Evolutionary conservation across 148 eudicot genomes (phyloP).

Genomic region (Gaultheria prostrata): DNA sequence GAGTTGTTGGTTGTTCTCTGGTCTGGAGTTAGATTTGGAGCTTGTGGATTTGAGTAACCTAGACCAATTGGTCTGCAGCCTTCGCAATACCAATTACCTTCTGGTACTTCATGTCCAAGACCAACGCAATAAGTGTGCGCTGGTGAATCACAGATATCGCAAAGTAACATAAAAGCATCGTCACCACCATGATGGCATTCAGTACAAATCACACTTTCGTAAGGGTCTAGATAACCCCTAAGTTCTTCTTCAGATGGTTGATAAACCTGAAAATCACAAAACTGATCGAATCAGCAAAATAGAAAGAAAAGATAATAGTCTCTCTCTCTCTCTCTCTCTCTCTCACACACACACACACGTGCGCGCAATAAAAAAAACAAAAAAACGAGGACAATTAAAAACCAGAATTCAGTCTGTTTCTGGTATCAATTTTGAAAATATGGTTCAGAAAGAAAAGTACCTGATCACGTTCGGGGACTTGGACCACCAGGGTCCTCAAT

Average conservation of each 20-base stretch:
- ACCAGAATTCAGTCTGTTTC: not conserved
- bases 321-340: not conserved
- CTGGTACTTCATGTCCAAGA: conserved; percentile 84
- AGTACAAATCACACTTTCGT: conserved; percentile 79
- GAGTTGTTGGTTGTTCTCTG: conserved; percentile 31
- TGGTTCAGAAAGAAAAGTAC: conserved; percentile 31
- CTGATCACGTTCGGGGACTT: conserved; percentile 96
- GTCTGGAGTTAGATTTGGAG: conserved; percentile 37
- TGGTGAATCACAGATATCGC: conserved; percentile 95
- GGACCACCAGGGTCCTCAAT: conserved; percentile 47
- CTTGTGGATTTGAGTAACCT: conserved; percentile 47
- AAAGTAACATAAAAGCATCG: conserved; percentile 86
- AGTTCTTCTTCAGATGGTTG: conserved; percentile 96
- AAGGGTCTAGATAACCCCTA: conserved; percentile 73
- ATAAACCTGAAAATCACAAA: conserved; percentile 60
- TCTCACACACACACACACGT: not conserved
- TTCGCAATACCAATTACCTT: conserved; percentile 96
- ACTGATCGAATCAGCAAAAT: not conserved
- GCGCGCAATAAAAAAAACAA: not conserved
- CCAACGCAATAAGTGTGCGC: conserved; percentile 98
- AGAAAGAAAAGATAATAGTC: not conserved
- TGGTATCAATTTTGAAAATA: conserved; percentile 1
- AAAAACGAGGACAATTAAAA: conserved; percentile 20
- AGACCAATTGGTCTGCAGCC: conserved; percentile 82
- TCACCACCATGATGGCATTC: conserved; percentile 95